Evolutionary conservation across 495 filamentous ascomycete genomes (phyloP), one percentile per base, ranked within the genome.

Genomic region (Hyphodiscus hymeniophilus): DNA sequence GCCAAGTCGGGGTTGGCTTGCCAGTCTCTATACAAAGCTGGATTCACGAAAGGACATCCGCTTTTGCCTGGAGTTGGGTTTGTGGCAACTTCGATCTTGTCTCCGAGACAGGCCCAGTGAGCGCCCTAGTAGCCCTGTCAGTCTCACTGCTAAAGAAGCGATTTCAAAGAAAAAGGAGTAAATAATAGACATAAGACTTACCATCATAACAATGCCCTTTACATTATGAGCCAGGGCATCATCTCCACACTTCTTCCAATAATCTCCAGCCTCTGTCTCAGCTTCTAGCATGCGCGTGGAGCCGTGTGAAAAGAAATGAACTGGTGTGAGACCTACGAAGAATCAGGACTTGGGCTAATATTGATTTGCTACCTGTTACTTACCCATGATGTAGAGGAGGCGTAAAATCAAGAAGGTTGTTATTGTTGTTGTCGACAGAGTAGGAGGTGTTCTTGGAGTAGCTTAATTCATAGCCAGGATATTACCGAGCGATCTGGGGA

Each of bases 251-350:
- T 71, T 66, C 46, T 76, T 75, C 79, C 79, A 82, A 58, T 81
- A 81, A 6, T 67, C 66, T 11, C 75, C 77, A 0, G 75, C 77
- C 13, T 65, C 54, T 35, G 70, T 75, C 48, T 78, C 69, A 48
- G 80, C 79, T 34, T 77, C 79, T 12, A 82, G 65, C 77, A 82
- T 81, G 76, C 80, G 80, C 21, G 77, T 81, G 31, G 75, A 78
- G 61, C 79, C 79, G 70, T 82, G 79, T 12, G 79, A 81, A 64
- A 82, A 80, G 63, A 82, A 77, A 53, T 80, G 77, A 5, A 80
- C 79, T 1, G 79, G 79, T 3, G 34, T 36, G 34, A 28, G 26
- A n/a, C n/a, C n/a, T n/a, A n/a, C n/a, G n/a, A n/a, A n/a, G n/a
- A n/a, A n/a, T n/a, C n/a, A n/a, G n/a, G n/a, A n/a, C n/a, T n/a